Base-by-base conservation (phyloP, 2,329 filamentous ascomycete genomes). In the Cladosporium sp. region DNA sequence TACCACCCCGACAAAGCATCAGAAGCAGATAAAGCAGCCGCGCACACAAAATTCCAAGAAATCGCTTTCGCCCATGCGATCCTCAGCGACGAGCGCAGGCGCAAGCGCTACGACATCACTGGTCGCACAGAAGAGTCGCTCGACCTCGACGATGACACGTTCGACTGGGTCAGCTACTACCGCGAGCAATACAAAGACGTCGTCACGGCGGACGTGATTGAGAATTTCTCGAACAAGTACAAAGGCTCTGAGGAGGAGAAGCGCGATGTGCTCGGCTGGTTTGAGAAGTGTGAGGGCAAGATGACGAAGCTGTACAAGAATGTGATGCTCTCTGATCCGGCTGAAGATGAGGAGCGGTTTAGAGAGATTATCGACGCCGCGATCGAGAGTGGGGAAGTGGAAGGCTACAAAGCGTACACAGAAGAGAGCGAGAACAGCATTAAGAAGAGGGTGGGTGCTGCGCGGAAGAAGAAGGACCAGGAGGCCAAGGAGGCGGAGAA, bases 11-110 rank as follows among this genome's bases (percentile, higher is more conserved):
- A 80, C 93, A 82, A 66, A 76, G 59, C 56, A 9, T 56, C 66
- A 14, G 57, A 58, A 88, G 81, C 85, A 20, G 77, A 87, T 55
- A 91, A 90, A 69, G 82, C 86, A 25, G 77, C 82, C 42, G 93
- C 94, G 1, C 88, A 96, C 67, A 80, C 82, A 61, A 88, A 84
- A 56, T 99, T 99, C 73, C 94, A 99, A 75, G 82, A 88, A 66
- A 86, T 99, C 66, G 93, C 93, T 22, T 93, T 97, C 69, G 93
- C 94, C 55, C 96, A 97, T 71, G 93, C 92, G 36, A 84, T 99
- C 51, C 88, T 99, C 37, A 96, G 90, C 34, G 90, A 97, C 66
- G 81, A 88, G 20, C 80, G 82, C 19, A 86, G 94, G 55, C 89
- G 94, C 65, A 86, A 86, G 66, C 89, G 90, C 60, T 99, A 96